Conservation (phyloP, 805 yeast genomes). For the Saccharomycopsis synnaedendra region DNA sequence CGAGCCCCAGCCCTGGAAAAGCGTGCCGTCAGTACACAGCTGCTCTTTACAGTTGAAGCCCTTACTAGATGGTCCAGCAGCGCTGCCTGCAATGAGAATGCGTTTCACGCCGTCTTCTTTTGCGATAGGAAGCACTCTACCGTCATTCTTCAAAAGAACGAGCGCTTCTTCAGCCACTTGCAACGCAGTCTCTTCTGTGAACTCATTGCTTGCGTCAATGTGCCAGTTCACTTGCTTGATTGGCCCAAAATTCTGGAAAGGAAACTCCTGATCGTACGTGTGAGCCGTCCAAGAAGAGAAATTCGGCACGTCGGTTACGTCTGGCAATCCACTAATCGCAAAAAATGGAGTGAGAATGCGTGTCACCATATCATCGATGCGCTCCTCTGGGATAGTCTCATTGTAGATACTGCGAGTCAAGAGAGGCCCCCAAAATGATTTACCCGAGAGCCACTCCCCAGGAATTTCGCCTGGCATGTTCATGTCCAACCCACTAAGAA, state of each 20-base stretch:
- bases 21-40: conserved; percentile 39
- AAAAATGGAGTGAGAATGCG: conserved; percentile 40
- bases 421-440: conserved; percentile 47
- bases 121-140: conserved; percentile 40
- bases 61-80: conserved; percentile 37
- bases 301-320: conserved; percentile 27
- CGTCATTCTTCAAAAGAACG: conserved; percentile 41
- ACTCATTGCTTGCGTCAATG: conserved; percentile 38
- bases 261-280: conserved; percentile 41
- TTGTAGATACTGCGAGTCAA: conserved; percentile 45
- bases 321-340: conserved; percentile 20
- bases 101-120: conserved; percentile 22
- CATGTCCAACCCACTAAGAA: conserved; percentile 53
- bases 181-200: conserved; percentile 36
- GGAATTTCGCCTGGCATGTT: conserved; percentile 50
- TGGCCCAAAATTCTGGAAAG: conserved; percentile 45
- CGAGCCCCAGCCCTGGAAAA: conserved; percentile 57
- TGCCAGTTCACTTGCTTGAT: conserved; percentile 42
- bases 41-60: conserved; percentile 47
- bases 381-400: conserved; percentile 38
- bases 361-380: conserved; percentile 53
- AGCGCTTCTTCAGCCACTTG: conserved; percentile 48
- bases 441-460: conserved; percentile 42
- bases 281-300: conserved; percentile 50
- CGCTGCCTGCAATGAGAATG: conserved; percentile 38